Evolutionary conservation across 2,329 filamentous ascomycete genomes (phyloP).

Genomic region (Penicillium aurantiogriseum): DNA sequence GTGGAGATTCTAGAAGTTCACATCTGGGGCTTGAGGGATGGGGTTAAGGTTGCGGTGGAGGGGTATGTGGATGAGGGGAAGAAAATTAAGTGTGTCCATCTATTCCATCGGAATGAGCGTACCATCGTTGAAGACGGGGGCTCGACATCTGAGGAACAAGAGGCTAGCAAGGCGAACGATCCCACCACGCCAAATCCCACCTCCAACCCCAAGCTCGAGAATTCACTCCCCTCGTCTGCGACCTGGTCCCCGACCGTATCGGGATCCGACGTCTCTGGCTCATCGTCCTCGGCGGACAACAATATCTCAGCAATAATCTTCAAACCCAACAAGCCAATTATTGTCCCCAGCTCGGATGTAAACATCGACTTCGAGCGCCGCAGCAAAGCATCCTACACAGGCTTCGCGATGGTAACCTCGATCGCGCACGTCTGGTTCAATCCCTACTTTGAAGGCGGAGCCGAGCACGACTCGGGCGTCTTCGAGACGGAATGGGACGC

Average conservation of each 20-base stretch:
- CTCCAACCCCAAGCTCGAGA: neutral
- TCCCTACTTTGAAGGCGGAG: constrained; percentile 82
- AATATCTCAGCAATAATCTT: constrained; percentile 73
- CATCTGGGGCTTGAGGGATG: constrained; percentile 81
- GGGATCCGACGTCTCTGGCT: constrained; percentile 10
- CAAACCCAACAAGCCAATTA: constrained; percentile 65
- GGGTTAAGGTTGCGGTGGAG: constrained; percentile 82
- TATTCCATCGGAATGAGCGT: constrained; percentile 70
- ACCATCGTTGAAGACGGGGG: constrained; percentile 50
- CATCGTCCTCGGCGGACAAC: constrained; percentile 33
- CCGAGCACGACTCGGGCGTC: constrained; percentile 66
- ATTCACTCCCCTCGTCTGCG: constrained; percentile 2
- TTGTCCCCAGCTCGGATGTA: constrained; percentile 77
- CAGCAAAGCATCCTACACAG: constrained; percentile 72
- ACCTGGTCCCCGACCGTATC: constrained; percentile 15
- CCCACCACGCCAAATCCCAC: neutral
- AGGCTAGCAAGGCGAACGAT: neutral
- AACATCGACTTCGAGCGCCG: constrained; percentile 87
- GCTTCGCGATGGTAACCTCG: constrained; percentile 85
- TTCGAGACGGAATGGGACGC: constrained; percentile 71
- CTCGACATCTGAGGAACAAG: constrained; percentile 53
- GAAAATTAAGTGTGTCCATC: constrained; percentile 78
- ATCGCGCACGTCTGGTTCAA: constrained; percentile 98
- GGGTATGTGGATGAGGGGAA: constrained; percentile 87
- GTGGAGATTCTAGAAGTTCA: constrained; percentile 87